Percentiles rank a stretch among this genome's conserved stretches.
phyloP scores from a whole-genome alignment of 2,329 filamentous ascomycete genomes.

The Pseudogymnoascus sp. region DNA sequence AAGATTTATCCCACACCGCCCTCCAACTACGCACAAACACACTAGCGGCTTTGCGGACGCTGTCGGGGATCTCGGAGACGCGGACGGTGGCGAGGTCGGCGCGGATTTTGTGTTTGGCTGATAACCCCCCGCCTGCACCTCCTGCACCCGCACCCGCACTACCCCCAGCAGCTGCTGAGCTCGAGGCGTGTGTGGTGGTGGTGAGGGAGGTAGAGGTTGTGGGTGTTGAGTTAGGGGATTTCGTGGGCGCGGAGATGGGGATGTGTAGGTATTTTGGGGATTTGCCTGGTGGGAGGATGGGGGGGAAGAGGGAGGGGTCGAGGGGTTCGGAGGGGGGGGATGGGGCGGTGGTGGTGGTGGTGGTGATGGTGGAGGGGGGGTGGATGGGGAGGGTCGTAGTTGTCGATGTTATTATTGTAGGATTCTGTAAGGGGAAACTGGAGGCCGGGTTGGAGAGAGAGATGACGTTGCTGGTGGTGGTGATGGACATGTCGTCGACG shows the following conservation, averaged over 20 bases:
- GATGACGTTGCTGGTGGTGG: no score
- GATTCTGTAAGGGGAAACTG: background rate
- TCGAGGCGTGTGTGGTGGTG: background rate
- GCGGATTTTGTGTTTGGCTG: slow-evolving; percentile 41
- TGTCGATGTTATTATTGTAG: slow-evolving; percentile 62
- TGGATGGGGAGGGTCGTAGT: slow-evolving; percentile 51
- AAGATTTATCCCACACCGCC: background rate
- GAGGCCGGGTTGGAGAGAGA: background rate
- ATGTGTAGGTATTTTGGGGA: background rate
- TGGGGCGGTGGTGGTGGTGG: background rate
- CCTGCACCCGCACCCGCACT: no score
- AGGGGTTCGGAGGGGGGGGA: background rate
- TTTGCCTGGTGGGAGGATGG: background rate
- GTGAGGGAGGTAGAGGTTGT: background rate
- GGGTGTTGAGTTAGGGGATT: background rate
- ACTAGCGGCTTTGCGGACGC: slow-evolving; percentile 80
- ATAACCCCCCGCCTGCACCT: background rate
- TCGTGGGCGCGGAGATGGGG: background rate
- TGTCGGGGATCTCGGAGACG: slow-evolving; percentile 92
- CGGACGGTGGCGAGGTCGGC: slow-evolving; percentile 90
- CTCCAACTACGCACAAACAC: slow-evolving; percentile 80
- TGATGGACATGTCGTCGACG: background rate
- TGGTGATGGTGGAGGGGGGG: background rate
- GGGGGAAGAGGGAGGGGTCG: background rate
- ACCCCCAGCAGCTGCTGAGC: background rate